Conservation (phyloP, 2,329 filamentous ascomycete species). For the Rutstroemia sp. region DNA sequence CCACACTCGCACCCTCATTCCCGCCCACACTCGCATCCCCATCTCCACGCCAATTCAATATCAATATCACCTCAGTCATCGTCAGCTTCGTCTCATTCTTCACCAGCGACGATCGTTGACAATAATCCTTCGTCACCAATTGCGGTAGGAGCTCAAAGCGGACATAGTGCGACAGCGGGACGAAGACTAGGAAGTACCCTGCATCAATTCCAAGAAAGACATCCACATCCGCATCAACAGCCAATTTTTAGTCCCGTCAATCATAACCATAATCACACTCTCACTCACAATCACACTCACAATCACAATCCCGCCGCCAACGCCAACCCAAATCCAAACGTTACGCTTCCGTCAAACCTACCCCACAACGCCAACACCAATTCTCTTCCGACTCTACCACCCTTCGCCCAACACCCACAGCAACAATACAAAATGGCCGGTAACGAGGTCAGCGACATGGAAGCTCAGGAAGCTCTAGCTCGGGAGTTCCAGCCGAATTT, state of each 20-base stretch:
- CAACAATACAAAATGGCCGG: conserved; percentile 22
- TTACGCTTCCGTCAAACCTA: not conserved
- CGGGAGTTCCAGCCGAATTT: conserved; percentile 51
- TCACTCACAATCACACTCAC: too few species aligned
- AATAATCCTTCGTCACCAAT: conserved; percentile 1
- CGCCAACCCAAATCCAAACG: not conserved
- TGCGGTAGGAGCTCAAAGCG: not conserved
- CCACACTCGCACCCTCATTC: not conserved
- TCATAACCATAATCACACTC: not conserved
- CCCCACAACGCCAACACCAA: conserved; percentile 13
- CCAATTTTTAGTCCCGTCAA: conserved; percentile 4
- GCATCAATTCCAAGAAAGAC: conserved; percentile 2
- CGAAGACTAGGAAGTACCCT: conserved; percentile 8
- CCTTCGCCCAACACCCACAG: conserved; percentile 7
- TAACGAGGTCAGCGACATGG: conserved; percentile 19
- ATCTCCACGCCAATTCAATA: not conserved
- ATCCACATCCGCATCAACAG: conserved; percentile 12
- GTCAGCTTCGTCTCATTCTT: conserved; percentile 15
- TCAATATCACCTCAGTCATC: not conserved
- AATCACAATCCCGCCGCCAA: not conserved
- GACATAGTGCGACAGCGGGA: not conserved
- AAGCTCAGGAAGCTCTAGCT: conserved; percentile 53
- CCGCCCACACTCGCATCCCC: conserved; percentile 3
- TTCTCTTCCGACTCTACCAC: conserved; percentile 7
- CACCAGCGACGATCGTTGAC: not conserved